phyloP scores from a whole-genome alignment of 805 yeast genomes.

The Phaffomyces thermotolerans region DNA sequence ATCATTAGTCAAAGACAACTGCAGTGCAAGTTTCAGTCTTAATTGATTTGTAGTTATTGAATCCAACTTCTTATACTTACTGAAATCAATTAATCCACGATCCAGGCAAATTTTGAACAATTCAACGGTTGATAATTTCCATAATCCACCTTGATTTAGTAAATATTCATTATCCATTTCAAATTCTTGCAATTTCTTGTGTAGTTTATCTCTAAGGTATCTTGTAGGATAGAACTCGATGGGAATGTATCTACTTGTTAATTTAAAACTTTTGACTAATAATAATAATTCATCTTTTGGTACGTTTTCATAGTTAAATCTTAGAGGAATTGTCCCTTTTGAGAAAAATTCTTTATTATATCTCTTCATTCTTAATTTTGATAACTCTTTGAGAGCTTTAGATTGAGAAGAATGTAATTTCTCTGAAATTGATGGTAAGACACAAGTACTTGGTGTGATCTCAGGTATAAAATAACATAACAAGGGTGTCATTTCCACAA shows the following conservation, averaged over 20 bases:
- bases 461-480: constrained; percentile 48
- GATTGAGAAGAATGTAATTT: constrained; percentile 27
- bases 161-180: constrained; percentile 45
- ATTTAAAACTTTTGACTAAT: constrained; percentile 30
- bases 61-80: constrained; percentile 24
- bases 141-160: constrained; percentile 26
- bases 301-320: constrained; percentile 41
- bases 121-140: constrained; percentile 44
- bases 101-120: constrained; percentile 46
- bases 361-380: constrained; percentile 11
- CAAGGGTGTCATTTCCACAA: constrained; percentile 48
- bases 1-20: constrained; percentile 31
- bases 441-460: constrained; percentile 52
- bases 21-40: constrained; percentile 33
- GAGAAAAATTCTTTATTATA: constrained; percentile 9
- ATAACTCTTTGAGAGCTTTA: constrained; percentile 13
- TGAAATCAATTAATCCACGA: constrained; percentile 43
- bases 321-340: constrained; percentile 26
- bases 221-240: constrained; percentile 31
- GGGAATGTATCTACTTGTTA: constrained; percentile 36
- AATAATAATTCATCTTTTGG: constrained; percentile 31
- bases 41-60: constrained; percentile 27
- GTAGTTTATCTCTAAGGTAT: constrained; percentile 30
- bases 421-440: constrained; percentile 35
- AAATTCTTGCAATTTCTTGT: constrained; percentile 35